phyloP scores from a whole-genome alignment of 306 rosid genomes.

The Urtica urens region DNA sequence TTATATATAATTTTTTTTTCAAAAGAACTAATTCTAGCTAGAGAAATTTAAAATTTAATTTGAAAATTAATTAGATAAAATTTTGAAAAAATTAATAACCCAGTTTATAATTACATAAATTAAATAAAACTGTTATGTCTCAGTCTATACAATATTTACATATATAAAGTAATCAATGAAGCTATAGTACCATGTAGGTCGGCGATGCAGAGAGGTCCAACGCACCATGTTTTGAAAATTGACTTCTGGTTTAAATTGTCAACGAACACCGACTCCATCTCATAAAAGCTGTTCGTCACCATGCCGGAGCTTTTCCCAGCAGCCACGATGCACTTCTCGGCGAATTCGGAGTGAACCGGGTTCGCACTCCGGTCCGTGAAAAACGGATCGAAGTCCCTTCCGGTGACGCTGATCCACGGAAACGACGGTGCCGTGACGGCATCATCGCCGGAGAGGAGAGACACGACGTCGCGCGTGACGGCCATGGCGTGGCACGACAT shows the following conservation, averaged over 20 bases:
- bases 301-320: conserved; percentile 13
- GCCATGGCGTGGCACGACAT: neutral
- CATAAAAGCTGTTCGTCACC: conserved; percentile 33
- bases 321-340: neutral
- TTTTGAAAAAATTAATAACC: no score
- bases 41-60: no score
- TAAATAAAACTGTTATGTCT: no score
- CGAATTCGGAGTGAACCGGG: neutral
- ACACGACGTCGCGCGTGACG: neutral
- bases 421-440: conserved; percentile 18
- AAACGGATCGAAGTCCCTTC: conserved; percentile 9
- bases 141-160: no score
- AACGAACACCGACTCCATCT: conserved; percentile 23
- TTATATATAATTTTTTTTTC: no score
- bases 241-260: conserved; percentile 13
- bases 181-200: no score
- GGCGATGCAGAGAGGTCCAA: conserved; percentile 34
- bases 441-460: no score
- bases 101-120: no score
- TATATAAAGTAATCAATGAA: no score
- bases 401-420: conserved; percentile 28
- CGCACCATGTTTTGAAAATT: conserved; percentile 7
- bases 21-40: no score
- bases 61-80: no score
- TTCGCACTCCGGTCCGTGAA: no score